These are phyloP conservation scores for Myrica gale DNA, from an alignment of 306 rosid species.

Conservation along the genomic window DNA sequence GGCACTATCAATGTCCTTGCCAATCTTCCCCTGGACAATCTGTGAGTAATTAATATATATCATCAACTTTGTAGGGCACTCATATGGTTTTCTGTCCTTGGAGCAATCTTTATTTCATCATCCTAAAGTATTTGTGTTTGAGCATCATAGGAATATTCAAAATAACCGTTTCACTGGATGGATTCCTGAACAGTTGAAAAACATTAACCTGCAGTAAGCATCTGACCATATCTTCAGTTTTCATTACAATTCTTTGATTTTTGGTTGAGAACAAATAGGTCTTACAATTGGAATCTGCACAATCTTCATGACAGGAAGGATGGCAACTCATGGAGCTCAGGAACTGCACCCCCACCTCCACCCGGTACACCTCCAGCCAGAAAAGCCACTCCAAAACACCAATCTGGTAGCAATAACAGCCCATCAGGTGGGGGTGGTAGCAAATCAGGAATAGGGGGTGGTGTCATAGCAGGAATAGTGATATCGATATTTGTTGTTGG, in stretches of 20 bases:
- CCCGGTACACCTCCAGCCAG: conserved; percentile 82
- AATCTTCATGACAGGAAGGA: conserved; percentile 53
- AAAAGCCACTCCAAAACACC: conserved; percentile 45
- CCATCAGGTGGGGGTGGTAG: conserved; percentile 57
- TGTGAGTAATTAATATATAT: conserved; percentile 48
- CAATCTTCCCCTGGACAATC: conserved; percentile 66
- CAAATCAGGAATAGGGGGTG: conserved; percentile 88
- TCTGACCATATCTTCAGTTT: conserved; percentile 22
- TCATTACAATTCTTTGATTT: not conserved
- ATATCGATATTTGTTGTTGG: conserved; percentile 76
- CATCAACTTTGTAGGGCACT: conserved; percentile 23
- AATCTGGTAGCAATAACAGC: conserved; percentile 43
- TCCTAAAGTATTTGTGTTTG: conserved; percentile 20
- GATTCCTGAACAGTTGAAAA: conserved; percentile 74
- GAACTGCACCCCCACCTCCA: conserved; percentile 97
- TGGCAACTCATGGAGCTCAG: conserved; percentile 84
- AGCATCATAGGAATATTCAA: conserved; percentile 68
- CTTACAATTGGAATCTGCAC: conserved; percentile 28
- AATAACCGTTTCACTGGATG: conserved; percentile 87
- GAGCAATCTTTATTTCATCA: conserved; percentile 14
- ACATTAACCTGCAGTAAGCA: conserved; percentile 73
- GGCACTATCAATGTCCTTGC: conserved; percentile 87
- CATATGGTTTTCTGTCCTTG: conserved; percentile 10
- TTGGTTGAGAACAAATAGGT: conserved; percentile 17
- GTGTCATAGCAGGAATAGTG: conserved; percentile 89